Evolutionary conservation across 2,329 filamentous ascomycete genomes (phyloP), one percentile per base, ranked within the genome.

Genomic region (Aspergillus fischeri): DNA sequence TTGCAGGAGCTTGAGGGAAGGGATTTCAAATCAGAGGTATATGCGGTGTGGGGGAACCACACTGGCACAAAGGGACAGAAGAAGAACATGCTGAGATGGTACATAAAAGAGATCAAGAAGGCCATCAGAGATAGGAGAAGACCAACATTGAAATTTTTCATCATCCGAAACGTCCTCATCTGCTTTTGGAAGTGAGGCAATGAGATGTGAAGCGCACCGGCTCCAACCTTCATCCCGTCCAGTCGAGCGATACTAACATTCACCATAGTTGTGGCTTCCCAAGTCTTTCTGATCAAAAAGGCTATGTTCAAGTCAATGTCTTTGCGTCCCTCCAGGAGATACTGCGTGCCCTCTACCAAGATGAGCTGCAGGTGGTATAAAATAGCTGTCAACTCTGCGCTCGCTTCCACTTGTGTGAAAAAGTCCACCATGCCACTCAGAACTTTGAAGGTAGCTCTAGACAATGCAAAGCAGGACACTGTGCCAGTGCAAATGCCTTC

Each of bases 221-320:
- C 42, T 42, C 55, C 63, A 42, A 61, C 17, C 10, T 49, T 35
- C 25, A 21, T 38, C 28, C 49, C 58, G 7, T 57, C 53, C n/a
- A 7, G 29, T 28, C 41, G 50, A 28, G 42, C 41, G 45, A 63
- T 53, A n/a, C n/a, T 50, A 25, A 59, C 25, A 20, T 60, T 57
- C 9, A 64, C 48, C 1, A 56, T 58, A 7, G 60, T 63, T 32
- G 60, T 64, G 24, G 57, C 58, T 38, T 59, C 38, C 63, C 62
- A 64, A 8, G 60, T 56, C 21, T 55, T 56, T 10, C 50, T 49
- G n/a, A 53, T 14, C 1, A 57, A 61, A 20, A 64, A 57, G 4
- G 60, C 50, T 11, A 55, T 44, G 10, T 17, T 38, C 1, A 55
- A 47, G 44, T 57, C 49, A 24, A 65, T 51, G 2, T 32, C 9